A percentile compares a stretch with the other conserved stretches of the same genome.
These are phyloP conservation scores for Chlorella sp. DNA, from an alignment of 139 green algal genomes.

Conservation along the genomic window DNA sequence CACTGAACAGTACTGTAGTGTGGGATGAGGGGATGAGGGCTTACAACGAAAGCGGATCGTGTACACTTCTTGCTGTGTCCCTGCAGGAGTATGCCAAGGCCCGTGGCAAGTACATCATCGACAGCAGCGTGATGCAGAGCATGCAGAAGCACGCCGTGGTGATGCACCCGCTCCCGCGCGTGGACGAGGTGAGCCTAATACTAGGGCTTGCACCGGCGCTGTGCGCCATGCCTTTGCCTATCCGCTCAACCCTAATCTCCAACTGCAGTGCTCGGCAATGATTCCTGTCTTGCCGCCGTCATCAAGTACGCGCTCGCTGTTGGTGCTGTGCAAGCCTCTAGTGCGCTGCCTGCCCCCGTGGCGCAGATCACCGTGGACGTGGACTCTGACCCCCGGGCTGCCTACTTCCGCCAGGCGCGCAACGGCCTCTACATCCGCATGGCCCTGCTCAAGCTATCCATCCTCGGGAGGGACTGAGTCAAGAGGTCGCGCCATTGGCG, in stretches of 20 bases:
- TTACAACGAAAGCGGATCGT: too few relatives aligned
- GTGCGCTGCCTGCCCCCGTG: too few relatives aligned
- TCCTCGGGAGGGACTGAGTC: slow-evolving; percentile 11
- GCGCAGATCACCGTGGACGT: slow-evolving; percentile 85
- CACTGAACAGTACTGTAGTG: too few relatives aligned
- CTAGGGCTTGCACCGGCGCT: too few relatives aligned
- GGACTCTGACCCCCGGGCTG: slow-evolving; percentile 87
- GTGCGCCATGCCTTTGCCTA: too few relatives aligned
- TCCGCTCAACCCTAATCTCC: too few relatives aligned
- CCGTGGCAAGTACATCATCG: slow-evolving; percentile 92
- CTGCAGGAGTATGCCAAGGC: slow-evolving; percentile 72
- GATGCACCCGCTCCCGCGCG: slow-evolving; percentile 95
- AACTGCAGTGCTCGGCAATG: too few relatives aligned
- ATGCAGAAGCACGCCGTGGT: slow-evolving; percentile 78
- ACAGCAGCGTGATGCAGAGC: slow-evolving; percentile 72
- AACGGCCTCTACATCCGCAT: slow-evolving; percentile 99
- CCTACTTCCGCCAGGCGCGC: slow-evolving; percentile 96
- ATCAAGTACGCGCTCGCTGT: neutral
- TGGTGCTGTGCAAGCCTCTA: neutral
- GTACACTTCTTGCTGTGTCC: neutral
- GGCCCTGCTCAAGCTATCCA: slow-evolving; percentile 88
- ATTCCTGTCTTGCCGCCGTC: too few relatives aligned
- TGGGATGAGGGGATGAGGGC: too few relatives aligned
- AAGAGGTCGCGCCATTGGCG: neutral
- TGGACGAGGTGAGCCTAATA: slow-evolving; percentile 99